Percentiles rank a stretch among this genome's conserved stretches.
Evolutionary conservation across 345 rosid species (phyloP).

Genomic region (Populus nigra): DNA sequence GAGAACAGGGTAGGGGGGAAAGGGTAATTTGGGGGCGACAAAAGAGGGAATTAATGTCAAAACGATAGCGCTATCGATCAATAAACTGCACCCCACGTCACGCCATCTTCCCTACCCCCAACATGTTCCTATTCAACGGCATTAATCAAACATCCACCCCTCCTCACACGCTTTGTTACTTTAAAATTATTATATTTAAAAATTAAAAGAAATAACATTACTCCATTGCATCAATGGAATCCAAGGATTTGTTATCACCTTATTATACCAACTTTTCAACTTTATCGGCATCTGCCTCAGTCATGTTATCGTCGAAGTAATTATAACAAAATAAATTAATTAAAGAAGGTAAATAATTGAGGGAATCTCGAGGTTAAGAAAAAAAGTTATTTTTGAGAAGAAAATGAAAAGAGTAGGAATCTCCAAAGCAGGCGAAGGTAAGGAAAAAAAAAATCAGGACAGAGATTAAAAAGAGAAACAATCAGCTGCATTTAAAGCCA

Average conservation of each 20-base stretch:
- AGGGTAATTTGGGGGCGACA: slow-evolving; percentile 23
- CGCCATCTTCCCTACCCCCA: slow-evolving; percentile 18
- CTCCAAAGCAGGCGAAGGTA: not conserved
- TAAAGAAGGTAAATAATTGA: not conserved
- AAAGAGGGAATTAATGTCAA: slow-evolving; percentile 19
- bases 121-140: not conserved
- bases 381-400: not conserved
- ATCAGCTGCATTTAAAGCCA: slow-evolving; percentile 4
- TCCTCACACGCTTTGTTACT: not conserved
- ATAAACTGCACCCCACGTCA: slow-evolving; percentile 24
- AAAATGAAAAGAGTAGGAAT: not conserved
- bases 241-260: slow-evolving; percentile 8
- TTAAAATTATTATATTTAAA: not conserved
- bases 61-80: slow-evolving; percentile 10
- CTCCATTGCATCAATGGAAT: slow-evolving; percentile 1
- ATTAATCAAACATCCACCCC: slow-evolving; percentile 2
- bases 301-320: not conserved
- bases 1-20: not conserved
- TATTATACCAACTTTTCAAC: not conserved
- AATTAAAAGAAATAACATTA: not conserved
- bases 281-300: not conserved
- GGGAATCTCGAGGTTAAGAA: slow-evolving; percentile 3
- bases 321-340: not conserved
- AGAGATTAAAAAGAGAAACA: not conserved
- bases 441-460: not conserved